Evolutionary conservation across 306 rosid species (phyloP), one percentile per base, ranked within the genome.

Genomic region (Neltuma alba): DNA sequence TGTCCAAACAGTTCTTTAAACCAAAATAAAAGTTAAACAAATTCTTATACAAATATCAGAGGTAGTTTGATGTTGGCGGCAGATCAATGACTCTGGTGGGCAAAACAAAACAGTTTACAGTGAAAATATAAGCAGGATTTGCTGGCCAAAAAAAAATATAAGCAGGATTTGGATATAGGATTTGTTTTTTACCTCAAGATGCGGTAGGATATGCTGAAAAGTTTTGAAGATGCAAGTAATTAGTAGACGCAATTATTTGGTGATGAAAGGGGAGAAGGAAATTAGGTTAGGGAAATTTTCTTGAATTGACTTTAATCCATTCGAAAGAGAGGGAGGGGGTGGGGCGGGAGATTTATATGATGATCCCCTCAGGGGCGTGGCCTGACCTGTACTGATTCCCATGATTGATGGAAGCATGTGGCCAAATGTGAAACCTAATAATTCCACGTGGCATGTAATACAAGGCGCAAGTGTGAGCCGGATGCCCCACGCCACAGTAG

Each of bases 361-460:
- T 74, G 41, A 61, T 52, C 62, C 13, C 15, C 6, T 2, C 11
- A 37, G 55, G 38, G 48, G 84, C 78, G 83, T 75, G 85, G 79
- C 67, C 30, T 78, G 77, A 79, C 67, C 78, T 76, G 82, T 55
- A 38, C 28, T 27, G 70, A 78, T 67, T 76, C 73, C 31, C 75
- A 82, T 80, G 20, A 80, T 83, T 73, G 76, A 85, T 50, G 38
- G 4, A 27, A 73, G 57, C 89, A 85, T 83, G 87, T 87, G 90
- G 25, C 10, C 27, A n/a, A 61, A 12, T 3, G 5, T 6, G 25
- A 2, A 64, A 66, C 15, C 66, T 2, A 34, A 8, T 8, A 0
- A 4, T 9, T 71, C 31, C 40, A 81, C 72, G 79, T 73, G 84
- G 79, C 68, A 72, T 14, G 28, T 37, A 10, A 40, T 9, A 9